Percentiles rank a stretch among this genome's conserved stretches.
Conservation (phyloP, 768 basidiomycete genomes). For the Xerocomellus intermedius region DNA sequence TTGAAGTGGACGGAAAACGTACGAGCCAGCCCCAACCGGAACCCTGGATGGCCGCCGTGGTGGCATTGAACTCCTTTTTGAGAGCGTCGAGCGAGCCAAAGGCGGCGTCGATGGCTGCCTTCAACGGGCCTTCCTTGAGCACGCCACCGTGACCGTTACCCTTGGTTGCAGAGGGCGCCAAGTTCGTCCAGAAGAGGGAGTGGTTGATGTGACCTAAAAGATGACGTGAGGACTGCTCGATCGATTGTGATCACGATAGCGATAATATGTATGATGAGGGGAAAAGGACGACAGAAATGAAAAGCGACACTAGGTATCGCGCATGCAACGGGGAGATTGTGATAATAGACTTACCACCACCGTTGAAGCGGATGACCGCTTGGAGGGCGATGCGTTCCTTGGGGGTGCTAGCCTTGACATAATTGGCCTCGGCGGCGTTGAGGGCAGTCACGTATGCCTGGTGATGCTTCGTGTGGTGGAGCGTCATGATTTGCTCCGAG, state of each 20-base stretch:
- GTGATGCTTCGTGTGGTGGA: conserved; percentile 95
- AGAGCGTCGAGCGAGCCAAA: conserved; percentile 74
- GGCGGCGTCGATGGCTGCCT: conserved; percentile 53
- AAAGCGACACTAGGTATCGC: neutral
- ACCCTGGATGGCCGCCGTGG: conserved; percentile 85
- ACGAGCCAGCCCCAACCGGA: conserved; percentile 98
- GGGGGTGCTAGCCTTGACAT: conserved; percentile 62
- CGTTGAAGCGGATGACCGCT: conserved; percentile 93
- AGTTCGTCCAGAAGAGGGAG: conserved; percentile 95
- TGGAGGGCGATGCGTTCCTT: conserved; percentile 86
- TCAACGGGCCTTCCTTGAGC: conserved; percentile 63
- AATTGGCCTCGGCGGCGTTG: conserved; percentile 83
- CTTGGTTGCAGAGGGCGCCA: conserved; percentile 59
- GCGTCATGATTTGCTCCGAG: conserved; percentile 86
- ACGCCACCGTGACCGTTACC: conserved; percentile 60
- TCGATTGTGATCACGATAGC: conserved; percentile 9
- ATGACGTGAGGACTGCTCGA: neutral
- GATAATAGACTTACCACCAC: conserved; percentile 66
- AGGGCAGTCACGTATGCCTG: conserved; percentile 92
- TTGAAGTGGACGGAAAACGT: conserved; percentile 34
- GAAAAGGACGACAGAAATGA: too few species aligned
- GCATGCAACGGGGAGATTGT: neutral
- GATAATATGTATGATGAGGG: conserved; percentile 8
- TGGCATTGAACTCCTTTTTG: conserved; percentile 80
- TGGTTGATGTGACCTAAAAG: conserved; percentile 83